Percentiles rank a stretch among this genome's conserved stretches.
Conservation (phyloP, 1,139 yeast species). For the Sugiyamaella xylanicola region DNA sequence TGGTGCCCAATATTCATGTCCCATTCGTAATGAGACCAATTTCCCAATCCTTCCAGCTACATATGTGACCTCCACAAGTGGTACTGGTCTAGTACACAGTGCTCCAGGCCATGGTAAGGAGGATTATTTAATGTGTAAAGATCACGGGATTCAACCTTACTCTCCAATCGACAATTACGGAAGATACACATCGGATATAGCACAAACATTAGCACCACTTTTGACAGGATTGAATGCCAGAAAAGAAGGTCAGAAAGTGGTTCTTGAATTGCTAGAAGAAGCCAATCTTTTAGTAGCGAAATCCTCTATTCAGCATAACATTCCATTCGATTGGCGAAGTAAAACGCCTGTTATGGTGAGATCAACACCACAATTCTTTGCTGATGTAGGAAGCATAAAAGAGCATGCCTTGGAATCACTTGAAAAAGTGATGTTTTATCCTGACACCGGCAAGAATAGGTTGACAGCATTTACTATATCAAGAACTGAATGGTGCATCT, state of each 20-base stretch:
- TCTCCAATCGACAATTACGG: conserved; percentile 85
- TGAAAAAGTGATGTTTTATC: conserved; percentile 65
- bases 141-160: conserved; percentile 57
- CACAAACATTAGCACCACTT: conserved; percentile 46
- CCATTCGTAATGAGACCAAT: conserved; percentile 46
- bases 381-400: conserved; percentile 78
- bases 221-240: conserved; percentile 64
- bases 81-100: conserved; percentile 94
- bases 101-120: conserved; percentile 99
- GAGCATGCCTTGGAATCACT: conserved; percentile 61
- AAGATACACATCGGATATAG: conserved; percentile 54
- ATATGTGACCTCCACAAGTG: conserved; percentile 79
- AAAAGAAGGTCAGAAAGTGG: conserved; percentile 53
- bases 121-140: conserved; percentile 74
- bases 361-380: conserved; percentile 97
- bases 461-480: conserved; percentile 70
- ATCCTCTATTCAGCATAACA: conserved; percentile 68
- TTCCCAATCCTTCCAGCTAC: conserved; percentile 74
- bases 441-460: conserved; percentile 71
- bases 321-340: conserved; percentile 97
- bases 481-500: conserved; percentile 96
- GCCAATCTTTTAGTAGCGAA: conserved; percentile 54
- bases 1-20: conserved; percentile 56
- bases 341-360: conserved; percentile 93
- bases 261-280: conserved; percentile 51